Base-by-base conservation (phyloP, 768 basidiomycete species). In the Leucocoprinus sp. region DNA sequence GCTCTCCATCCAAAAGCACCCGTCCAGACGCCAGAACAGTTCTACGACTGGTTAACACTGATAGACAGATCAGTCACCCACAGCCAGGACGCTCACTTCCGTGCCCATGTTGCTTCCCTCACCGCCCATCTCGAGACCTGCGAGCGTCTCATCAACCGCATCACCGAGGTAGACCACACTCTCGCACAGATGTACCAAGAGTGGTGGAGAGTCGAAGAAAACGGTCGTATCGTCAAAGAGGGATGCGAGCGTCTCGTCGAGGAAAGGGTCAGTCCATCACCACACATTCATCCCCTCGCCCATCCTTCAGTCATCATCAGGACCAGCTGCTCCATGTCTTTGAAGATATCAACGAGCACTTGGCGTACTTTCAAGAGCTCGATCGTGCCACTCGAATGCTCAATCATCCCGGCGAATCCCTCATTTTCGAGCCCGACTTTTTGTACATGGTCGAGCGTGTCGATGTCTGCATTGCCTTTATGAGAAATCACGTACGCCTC, bases 361-460 rank as follows among this genome's bases (percentile, higher is more conserved):
- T 98, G 45, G 90, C 92, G 49, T 98, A 93, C 61, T 99, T 98
- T 70, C 82, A 89, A 57, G 91, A 95, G 56, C 77, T 99, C 33
- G 96, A 98, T 52, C 76, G 82, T 17, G 92, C 93, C 5, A 95
- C 91, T 4, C 76, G 90, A 34, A 88, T 93, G 80, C 73, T 99
- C 38, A 97, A 97, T 58, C 81, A 90, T 55, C 93, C 95, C 2
- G 93, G 92, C 22, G 90, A 93, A 50, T 82, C 86, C 0, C 76
- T 97, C 17, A 95, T 98, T 43, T 74, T 95, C 8, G 80, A 91
- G 52, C 78, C 83, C 0, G 93, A 93, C 56, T 98, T 98, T 61
- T 63, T 98, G 45, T 88, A 91, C 55, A 95, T 95, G 92, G 89
- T 98, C 28, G 92, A 95, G 55, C 78, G 92, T 5, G 82, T 98